A percentile compares a stretch with the other conserved stretches of the same genome.
These are phyloP conservation scores for Poronia punctata DNA, from an alignment of 495 filamentous ascomycete species.

Conservation along the genomic window DNA sequence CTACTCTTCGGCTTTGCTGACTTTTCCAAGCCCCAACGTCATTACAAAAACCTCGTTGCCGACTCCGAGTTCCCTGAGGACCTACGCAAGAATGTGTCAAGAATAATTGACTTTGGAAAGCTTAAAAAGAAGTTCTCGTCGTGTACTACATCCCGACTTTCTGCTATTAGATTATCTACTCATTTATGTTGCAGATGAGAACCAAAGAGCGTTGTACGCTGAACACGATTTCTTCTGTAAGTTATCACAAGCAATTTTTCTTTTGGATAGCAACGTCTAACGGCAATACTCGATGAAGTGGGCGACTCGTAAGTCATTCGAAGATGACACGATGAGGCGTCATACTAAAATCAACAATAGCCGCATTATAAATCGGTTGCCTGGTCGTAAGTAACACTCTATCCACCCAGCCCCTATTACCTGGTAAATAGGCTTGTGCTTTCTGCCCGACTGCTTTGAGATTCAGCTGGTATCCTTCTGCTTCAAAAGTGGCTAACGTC, in stretches of 20 bases:
- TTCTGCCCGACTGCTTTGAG: neutral
- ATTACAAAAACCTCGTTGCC: constrained; percentile 80
- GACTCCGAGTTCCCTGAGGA: constrained; percentile 66
- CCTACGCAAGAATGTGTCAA: constrained; percentile 64
- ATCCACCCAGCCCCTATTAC: neutral
- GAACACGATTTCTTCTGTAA: constrained; percentile 49
- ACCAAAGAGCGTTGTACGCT: constrained; percentile 68
- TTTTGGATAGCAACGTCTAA: too few relatives aligned
- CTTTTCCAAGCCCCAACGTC: constrained; percentile 64
- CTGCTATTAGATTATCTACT: neutral
- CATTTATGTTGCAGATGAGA: constrained; percentile 47
- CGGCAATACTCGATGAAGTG: neutral
- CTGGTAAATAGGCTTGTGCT: neutral
- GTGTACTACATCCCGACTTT: constrained; percentile 28
- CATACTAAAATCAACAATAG: constrained; percentile 4
- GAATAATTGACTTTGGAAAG: constrained; percentile 76
- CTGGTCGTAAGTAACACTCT: constrained; percentile 6
- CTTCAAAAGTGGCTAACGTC: neutral
- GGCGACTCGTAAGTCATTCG: constrained; percentile 8
- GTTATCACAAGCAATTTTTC: neutral
- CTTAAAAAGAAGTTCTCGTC: constrained; percentile 77
- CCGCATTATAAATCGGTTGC: constrained; percentile 13
- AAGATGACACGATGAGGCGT: too few relatives aligned
- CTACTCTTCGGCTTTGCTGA: constrained; percentile 18
- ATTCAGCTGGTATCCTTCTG: neutral